phyloP scores from a whole-genome alignment of 169 alveolate species.

The Eimeria necatrix region DNA sequence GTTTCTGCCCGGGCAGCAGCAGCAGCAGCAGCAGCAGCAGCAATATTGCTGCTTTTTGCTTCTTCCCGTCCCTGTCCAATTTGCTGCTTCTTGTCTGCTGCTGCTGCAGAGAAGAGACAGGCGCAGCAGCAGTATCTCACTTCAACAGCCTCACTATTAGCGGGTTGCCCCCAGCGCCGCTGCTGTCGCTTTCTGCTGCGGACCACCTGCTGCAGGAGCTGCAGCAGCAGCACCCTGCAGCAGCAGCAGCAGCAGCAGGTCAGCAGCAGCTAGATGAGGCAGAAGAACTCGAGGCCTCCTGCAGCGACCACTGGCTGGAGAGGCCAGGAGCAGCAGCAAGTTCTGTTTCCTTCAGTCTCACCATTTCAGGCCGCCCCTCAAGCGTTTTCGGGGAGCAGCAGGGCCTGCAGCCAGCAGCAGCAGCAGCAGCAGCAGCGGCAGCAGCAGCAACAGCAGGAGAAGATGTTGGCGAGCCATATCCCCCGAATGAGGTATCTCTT shows the following conservation, averaged over 20 bases:
- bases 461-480: background rate
- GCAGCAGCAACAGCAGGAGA: constrained; percentile 40
- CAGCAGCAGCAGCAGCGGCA: background rate
- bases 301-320: constrained; percentile 61
- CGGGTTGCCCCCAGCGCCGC: constrained; percentile 3
- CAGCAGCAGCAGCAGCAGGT: background rate
- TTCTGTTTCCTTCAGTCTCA: background rate
- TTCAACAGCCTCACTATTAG: background rate
- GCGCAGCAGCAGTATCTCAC: constrained; percentile 4
- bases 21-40: too few relatives aligned
- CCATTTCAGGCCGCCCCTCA: background rate
- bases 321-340: background rate
- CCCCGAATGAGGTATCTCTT: background rate
- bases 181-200: background rate
- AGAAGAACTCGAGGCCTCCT: background rate
- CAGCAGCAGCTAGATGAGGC: background rate
- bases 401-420: background rate
- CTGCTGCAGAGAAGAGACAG: constrained; percentile 1
- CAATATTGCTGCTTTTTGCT: background rate
- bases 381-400: background rate
- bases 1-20: too few relatives aligned
- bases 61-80: background rate
- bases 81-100: background rate
- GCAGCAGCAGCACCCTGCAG: constrained; percentile 13
- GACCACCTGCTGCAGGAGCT: constrained; percentile 21